Percentiles rank a stretch among this genome's conserved stretches.
phyloP scores from a whole-genome alignment of 2,329 filamentous ascomycete species.

The Simplicillium aogashimaense region DNA sequence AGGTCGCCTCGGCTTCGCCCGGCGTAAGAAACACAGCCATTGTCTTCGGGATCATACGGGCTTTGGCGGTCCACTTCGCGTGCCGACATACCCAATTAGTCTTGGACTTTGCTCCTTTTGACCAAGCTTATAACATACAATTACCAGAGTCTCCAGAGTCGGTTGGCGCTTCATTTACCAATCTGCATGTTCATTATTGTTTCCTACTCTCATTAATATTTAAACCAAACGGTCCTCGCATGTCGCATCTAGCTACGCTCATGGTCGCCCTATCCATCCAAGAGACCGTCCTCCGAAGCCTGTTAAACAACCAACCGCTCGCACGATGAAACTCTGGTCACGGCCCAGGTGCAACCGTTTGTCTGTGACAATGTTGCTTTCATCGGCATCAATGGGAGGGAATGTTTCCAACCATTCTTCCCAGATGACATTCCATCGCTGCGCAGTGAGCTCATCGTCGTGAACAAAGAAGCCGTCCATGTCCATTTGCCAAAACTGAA shows the following conservation, averaged over 20 bases:
- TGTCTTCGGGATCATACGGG: slow-evolving; percentile 4
- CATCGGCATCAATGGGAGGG: slow-evolving; percentile 5
- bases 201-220: too few relatives aligned
- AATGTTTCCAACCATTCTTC: slow-evolving; percentile 17
- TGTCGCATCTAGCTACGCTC: too few relatives aligned
- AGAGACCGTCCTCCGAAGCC: too few relatives aligned
- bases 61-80: neutral
- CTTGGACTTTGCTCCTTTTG: too few relatives aligned
- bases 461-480: slow-evolving; percentile 2
- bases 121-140: too few relatives aligned
- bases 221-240: too few relatives aligned
- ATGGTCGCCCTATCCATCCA: too few relatives aligned
- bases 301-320: too few relatives aligned
- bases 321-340: slow-evolving; percentile 7
- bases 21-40: neutral
- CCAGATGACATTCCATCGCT: slow-evolving; percentile 16
- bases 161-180: too few relatives aligned
- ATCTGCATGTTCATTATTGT: too few relatives aligned
- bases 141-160: too few relatives aligned
- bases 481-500: slow-evolving; percentile 7
- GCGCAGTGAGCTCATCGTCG: neutral
- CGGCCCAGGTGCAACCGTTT: slow-evolving; percentile 6
- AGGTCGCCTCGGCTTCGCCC: slow-evolving; percentile 7
- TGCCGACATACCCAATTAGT: too few relatives aligned
- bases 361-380: neutral